Percentiles rank a stretch among this genome's conserved stretches.
These are phyloP conservation scores for Agaricus sinodeliciosus DNA, from an alignment of 768 basidiomycete genomes.

Conservation along the genomic window DNA sequence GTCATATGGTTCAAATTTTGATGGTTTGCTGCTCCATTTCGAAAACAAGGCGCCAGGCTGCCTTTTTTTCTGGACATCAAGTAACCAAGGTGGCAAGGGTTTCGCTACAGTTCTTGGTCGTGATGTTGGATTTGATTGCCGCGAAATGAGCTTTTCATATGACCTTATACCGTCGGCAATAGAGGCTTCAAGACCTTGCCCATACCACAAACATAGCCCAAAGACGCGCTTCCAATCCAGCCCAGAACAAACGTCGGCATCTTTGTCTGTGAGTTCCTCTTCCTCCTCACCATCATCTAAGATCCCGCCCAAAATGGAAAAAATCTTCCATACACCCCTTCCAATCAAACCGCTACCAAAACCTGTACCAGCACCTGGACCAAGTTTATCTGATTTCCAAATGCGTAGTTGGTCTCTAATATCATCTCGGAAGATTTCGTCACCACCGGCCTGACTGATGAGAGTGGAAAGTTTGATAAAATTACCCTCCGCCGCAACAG, in stretches of 20 bases:
- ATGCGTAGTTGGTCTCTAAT: conserved; percentile 68
- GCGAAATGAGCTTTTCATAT: conserved; percentile 43
- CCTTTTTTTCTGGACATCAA: conserved; percentile 27
- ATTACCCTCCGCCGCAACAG: conserved; percentile 64
- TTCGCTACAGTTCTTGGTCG: conserved; percentile 54
- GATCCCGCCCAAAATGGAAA: conserved; percentile 74
- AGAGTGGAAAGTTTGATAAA: conserved; percentile 86
- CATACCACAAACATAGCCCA: conserved; percentile 88
- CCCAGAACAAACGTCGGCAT: conserved; percentile 49
- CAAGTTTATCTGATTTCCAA: conserved; percentile 65
- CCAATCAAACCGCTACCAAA: conserved; percentile 33
- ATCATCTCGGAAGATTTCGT: conserved; percentile 66
- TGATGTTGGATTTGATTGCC: conserved; percentile 28
- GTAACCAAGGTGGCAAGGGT: conserved; percentile 12
- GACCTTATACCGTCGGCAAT: conserved; percentile 61
- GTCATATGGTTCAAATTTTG: conserved; percentile 35
- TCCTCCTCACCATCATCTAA: conserved; percentile 56
- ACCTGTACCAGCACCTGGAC: conserved; percentile 28
- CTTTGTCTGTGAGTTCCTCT: conserved; percentile 39
- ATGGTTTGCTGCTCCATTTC: conserved; percentile 12
- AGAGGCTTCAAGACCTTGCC: conserved; percentile 60
- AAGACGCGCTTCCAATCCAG: conserved; percentile 95
- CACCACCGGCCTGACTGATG: conserved; percentile 80
- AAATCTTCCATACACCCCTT: conserved; percentile 66
- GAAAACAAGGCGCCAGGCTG: background rate